phyloP scores from a whole-genome alignment of 2,329 filamentous ascomycete genomes.

The Aspergillus melleus region DNA sequence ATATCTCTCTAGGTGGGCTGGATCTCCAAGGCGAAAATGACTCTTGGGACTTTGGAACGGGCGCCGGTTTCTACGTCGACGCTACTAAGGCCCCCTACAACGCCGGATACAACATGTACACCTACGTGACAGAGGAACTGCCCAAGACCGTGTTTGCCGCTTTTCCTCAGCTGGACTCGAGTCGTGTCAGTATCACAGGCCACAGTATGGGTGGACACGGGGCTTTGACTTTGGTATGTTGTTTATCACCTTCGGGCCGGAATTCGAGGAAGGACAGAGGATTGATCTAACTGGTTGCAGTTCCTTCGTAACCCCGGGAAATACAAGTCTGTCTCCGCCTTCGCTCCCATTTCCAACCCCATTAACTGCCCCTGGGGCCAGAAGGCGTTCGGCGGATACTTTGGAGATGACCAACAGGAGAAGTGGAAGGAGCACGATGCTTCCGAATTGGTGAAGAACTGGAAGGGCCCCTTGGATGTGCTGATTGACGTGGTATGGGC shows the following conservation, averaged over 20 bases:
- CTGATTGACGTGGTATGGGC: conserved; percentile 80
- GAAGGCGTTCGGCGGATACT: conserved; percentile 91
- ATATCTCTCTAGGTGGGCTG: conserved; percentile 61
- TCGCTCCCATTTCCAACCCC: conserved; percentile 88
- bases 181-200: conserved; percentile 78
- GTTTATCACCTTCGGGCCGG: background rate
- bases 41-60: conserved; percentile 85
- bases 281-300: conserved; percentile 33
- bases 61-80: conserved; percentile 93
- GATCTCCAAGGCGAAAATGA: conserved; percentile 82
- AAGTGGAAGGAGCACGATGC: conserved; percentile 90
- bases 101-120: conserved; percentile 88
- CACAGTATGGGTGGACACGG: conserved; percentile 98
- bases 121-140: conserved; percentile 87
- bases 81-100: conserved; percentile 73
- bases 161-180: conserved; percentile 70
- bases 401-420: conserved; percentile 68
- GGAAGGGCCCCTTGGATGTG: conserved; percentile 70
- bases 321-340: conserved; percentile 87
- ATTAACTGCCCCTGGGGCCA: conserved; percentile 85
- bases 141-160: conserved; percentile 70
- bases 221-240: conserved; percentile 71
- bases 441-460: conserved; percentile 79
- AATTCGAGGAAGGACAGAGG: background rate
- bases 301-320: conserved; percentile 88